A percentile compares a stretch with the other conserved stretches of the same genome.
phyloP scores from a whole-genome alignment of 78 protist genomes.

The Isochrysis galbana region DNA sequence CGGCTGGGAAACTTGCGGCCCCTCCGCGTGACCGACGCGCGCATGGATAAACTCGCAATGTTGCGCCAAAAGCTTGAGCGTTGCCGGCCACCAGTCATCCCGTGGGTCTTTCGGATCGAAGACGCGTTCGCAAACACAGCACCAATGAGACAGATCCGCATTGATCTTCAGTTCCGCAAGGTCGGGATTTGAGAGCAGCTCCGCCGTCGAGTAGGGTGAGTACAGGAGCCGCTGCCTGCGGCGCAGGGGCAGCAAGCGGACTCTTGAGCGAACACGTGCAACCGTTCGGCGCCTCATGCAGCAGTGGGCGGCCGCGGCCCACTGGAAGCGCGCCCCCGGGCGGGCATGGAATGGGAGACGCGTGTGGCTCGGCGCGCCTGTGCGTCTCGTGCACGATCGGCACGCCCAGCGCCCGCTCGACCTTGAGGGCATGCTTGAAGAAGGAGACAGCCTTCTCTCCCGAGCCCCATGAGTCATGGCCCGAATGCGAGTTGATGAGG shows the following conservation, averaged over 20 bases:
- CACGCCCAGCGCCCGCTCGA: neutral
- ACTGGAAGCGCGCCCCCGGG: too few species aligned
- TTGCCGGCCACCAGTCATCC: constrained; percentile 10
- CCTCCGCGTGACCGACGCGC: constrained; percentile 5
- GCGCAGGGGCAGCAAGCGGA: too few species aligned
- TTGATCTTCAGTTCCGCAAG: neutral
- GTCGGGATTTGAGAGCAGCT: neutral
- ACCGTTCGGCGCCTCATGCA: too few species aligned
- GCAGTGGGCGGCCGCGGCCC: too few species aligned
- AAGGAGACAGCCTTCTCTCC: neutral
- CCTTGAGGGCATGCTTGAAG: neutral
- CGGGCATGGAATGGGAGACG: too few species aligned
- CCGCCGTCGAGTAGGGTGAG: neutral
- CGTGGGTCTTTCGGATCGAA: neutral
- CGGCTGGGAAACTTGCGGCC: neutral
- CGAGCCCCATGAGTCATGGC: neutral
- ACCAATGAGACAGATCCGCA: constrained; percentile 9
- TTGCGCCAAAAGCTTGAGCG: neutral
- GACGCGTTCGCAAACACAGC: neutral
- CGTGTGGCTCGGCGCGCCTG: too few species aligned
- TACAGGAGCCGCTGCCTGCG: constrained; percentile 16
- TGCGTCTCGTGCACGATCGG: constrained; percentile 10
- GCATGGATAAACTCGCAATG: neutral
- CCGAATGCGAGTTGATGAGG: neutral
- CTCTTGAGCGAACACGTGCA: too few species aligned